A percentile compares a stretch with the other conserved stretches of the same genome.
These are phyloP conservation scores for Moricandia moricandioides DNA, from an alignment of 345 rosid species.

Conservation along the genomic window DNA sequence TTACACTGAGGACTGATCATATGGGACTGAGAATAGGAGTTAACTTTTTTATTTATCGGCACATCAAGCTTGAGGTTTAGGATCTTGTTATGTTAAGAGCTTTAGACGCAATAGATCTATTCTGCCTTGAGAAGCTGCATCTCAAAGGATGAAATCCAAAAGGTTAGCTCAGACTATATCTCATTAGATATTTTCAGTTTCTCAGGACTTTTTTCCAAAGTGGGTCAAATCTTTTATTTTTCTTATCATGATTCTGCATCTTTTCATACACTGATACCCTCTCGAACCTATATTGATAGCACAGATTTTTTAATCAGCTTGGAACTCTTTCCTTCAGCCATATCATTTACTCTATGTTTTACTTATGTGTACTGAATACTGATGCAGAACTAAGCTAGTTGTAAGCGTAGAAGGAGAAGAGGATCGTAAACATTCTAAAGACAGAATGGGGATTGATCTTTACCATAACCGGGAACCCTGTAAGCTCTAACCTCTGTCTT, in stretches of 20 bases:
- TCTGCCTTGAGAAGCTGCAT: slow-evolving; percentile 6
- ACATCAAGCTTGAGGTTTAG: slow-evolving; percentile 15
- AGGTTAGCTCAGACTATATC: slow-evolving; percentile 24
- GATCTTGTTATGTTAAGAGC: slow-evolving; percentile 7
- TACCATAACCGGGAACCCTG: not conserved
- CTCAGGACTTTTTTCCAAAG: not conserved
- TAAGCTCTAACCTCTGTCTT: slow-evolving; percentile 1
- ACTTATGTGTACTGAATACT: slow-evolving; percentile 11
- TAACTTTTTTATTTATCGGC: slow-evolving; percentile 1
- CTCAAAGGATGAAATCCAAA: not conserved
- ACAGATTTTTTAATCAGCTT: not conserved
- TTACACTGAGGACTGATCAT: slow-evolving; percentile 1
- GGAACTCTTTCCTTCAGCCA: slow-evolving; percentile 1
- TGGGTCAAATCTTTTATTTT: not conserved
- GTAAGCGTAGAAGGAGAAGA: not conserved
- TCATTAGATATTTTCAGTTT: not conserved
- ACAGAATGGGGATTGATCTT: not conserved
- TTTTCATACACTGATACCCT: slow-evolving; percentile 2
- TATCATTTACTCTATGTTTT: slow-evolving; percentile 12
- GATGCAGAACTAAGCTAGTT: slow-evolving; percentile 17
- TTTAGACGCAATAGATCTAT: not conserved
- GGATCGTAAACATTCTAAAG: not conserved
- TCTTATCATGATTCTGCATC: slow-evolving; percentile 10
- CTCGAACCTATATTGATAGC: not conserved
- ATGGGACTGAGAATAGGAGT: slow-evolving; percentile 17